Base-by-base conservation (phyloP, 2,329 filamentous ascomycete species). In the Periglandula ipomoeae region DNA sequence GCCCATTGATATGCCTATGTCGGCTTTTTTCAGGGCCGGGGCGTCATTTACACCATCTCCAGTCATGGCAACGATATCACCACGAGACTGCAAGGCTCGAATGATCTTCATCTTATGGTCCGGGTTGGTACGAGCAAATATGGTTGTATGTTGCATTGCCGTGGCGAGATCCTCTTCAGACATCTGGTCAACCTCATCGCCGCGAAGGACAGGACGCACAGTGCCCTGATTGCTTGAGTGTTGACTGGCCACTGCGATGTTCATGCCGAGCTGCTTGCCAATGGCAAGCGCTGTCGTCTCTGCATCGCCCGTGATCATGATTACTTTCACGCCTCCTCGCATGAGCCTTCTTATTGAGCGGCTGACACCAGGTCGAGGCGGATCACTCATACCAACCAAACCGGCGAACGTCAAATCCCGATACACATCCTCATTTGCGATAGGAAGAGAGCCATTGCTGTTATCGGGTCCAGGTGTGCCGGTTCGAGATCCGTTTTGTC, bases 101-200 rank as follows among this genome's bases (percentile, higher is more conserved):
- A 98, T 86, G 60, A 98, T 98, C 68, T 95, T 97, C 73, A 98
- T 81, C 70, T 98, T 98, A 71, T 98, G 93, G 54, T 98, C 93
- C 0, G 93, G 93, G 55, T 89, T 95, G 2, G 93, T 97, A 47
- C 94, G 84, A 17, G 93, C 94, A 63, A 98, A 98, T 49, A 98
- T 93, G 1, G 88, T 93, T 1, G 91, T 95, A 48, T 87, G 84
- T 50, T 85, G 79, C 65, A 98, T 93, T 8, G 89, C 88, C 52
- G 87, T 81, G 3, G 87, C 81, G 20, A 98, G 79, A 53, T 95
- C 89, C 46, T 83, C 77, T 46, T 93, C 88, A 38, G 80, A 87
- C 89, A 98, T 95, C 44, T 75, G 76, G 56, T 98, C 93, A n/a
- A 98, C 80, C 59, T 98, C 89, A 54, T 95, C 88, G 44, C 93